A percentile compares a stretch with the other conserved stretches of the same genome.
These are phyloP conservation scores for Litchi chinensis DNA, from an alignment of 345 rosid genomes.

Conservation along the genomic window DNA sequence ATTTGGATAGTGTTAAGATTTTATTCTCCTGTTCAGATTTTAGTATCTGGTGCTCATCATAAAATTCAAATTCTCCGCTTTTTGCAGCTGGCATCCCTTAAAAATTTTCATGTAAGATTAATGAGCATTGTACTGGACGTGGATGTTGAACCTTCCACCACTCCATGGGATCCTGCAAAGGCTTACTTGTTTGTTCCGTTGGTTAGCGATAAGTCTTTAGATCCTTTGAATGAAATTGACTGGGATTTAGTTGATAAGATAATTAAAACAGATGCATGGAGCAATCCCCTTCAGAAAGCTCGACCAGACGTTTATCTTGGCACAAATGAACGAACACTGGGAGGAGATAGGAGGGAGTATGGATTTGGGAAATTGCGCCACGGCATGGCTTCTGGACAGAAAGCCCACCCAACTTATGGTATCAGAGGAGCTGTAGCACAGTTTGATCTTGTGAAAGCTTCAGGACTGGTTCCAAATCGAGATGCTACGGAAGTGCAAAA, in stretches of 20 bases:
- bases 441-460: conserved; percentile 89
- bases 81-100: conserved; percentile 92
- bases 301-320: conserved; percentile 98
- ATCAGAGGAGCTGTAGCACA: conserved; percentile 97
- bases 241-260: conserved; percentile 79
- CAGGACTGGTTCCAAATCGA: conserved; percentile 78
- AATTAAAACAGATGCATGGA: conserved; percentile 68
- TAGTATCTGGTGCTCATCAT: conserved; percentile 8
- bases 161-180: conserved; percentile 99
- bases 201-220: conserved; percentile 64
- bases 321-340: conserved; percentile 95
- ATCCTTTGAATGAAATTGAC: conserved; percentile 76
- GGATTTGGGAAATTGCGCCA: conserved; percentile 96
- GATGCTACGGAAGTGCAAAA: conserved; percentile 47
- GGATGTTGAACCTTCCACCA: conserved; percentile 98
- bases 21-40: neutral
- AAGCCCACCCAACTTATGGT: conserved; percentile 97
- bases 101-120: conserved; percentile 89
- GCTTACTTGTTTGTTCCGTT: conserved; percentile 96
- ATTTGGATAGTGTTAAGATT: conserved; percentile 5
- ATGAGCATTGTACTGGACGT: conserved; percentile 99
- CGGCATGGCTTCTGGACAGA: conserved; percentile 83
- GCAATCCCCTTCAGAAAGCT: conserved; percentile 96
- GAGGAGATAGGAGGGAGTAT: conserved; percentile 98
- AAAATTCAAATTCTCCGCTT: conserved; percentile 13